Base-by-base conservation (phyloP, 202 grass and related monocot genomes). In the Musa balbisiana region DNA sequence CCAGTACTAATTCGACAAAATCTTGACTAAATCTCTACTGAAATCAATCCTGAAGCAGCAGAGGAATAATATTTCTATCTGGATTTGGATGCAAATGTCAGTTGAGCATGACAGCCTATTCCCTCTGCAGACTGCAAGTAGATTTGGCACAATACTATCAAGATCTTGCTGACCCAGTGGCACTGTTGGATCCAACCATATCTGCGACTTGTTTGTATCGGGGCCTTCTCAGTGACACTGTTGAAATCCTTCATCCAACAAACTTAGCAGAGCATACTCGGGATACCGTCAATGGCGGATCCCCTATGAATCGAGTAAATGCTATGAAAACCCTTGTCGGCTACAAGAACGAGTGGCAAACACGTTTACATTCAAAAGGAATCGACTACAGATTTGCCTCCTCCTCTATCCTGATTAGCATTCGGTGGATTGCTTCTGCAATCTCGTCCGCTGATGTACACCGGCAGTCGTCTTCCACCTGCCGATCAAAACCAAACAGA, bases 401-500 rank as follows among this genome's bases (percentile, higher is more conserved):
- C 43, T 77, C 75, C 50, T 58, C 43, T 22, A 77, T 77, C 43
- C 26, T 77, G 1, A 60, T 49, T 49, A 77, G 49, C 75, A 77
- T 64, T 11, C 52, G 75, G 52, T 77, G 21, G 13, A 66, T 62
- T 9, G 75, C 62, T 17, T 49, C 24, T 27, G 75, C 75, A 26
- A 77, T 77, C 75, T 77, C 75, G 17, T 77, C 75, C 21, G 53
- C 75, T 19, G 75, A 77, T 15, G 75, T 53, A 11, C 15, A 77
- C 6, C 13, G 62, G 49, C 75, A 77, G 17, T 77, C 60, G 25
- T 77, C 75, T 66, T 77, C 75, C 55, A 77, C 75, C 75, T 77
- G 49, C 20, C 9, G 26, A 26, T 15, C 71, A 73, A 24, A 13
- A 16, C 9, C 11, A 69, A 49, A 33, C 26, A 69, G 11, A 15